Evolutionary conservation across 208 protist genomes (phyloP), one percentile per base, ranked within the genome.

Genomic region (Acanthamoeba castellanii): DNA sequence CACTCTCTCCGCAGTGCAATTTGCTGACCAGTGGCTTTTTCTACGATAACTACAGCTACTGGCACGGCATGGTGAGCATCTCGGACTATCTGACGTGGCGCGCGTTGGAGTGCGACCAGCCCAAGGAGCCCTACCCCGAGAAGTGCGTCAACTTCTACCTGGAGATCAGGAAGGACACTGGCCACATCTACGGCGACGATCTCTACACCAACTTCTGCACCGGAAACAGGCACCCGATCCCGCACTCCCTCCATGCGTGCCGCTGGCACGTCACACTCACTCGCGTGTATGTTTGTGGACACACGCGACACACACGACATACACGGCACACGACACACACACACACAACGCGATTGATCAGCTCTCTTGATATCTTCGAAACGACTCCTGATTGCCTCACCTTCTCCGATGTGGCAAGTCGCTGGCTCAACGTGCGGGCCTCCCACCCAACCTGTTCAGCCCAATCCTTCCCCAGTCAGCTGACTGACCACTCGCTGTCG

Each of bases 381-480:
- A 1, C 25, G 42, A 47, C 30, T 1, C 84, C 84, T 0, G 37
- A 90, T 25, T 90, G 84, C 59, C 55, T 70, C 2, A 68, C 3
- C 50, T 90, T 90, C 20, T 16, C 66, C n/a, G 22, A 0, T 16
- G 59, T 90, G 32, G 50, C 84, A 2, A 61, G 68, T 18, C 84
- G 84, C 84, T 90, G 84, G 84, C 50, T 90, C 50, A 90, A 90
- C 59, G 84, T 90, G 68, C n/a, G n/a, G n/a, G n/a, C n/a, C n/a
- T n/a, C n/a, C n/a, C n/a, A n/a, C n/a, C n/a, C n/a, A n/a, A n/a
- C n/a, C n/a, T 20, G 84, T n/a, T 7, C 27, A 11, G n/a, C 13
- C 70, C 20, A n/a, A n/a, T n/a, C n/a, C n/a, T n/a, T n/a, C n/a
- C n/a, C n/a, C n/a, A n/a, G n/a, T n/a, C n/a, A n/a, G 37, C 37